Conservation (phyloP, 2,329 filamentous ascomycete genomes). For the Drechslerella coelobrocha region DNA sequence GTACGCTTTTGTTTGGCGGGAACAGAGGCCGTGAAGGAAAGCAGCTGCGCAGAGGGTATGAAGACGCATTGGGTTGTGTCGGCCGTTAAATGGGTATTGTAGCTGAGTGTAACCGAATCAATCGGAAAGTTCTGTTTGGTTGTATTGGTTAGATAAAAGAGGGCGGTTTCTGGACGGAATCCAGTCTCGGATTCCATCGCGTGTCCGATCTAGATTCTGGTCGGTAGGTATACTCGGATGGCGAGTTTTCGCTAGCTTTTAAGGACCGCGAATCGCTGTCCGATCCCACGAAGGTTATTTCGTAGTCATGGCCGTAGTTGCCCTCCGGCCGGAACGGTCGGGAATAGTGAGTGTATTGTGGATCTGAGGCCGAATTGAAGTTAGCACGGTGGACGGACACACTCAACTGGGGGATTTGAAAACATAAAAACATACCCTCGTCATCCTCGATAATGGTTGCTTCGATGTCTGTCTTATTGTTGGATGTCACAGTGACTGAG, state of each 20-base stretch:
- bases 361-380: constrained; percentile 10
- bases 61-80: not conserved
- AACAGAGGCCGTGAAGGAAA: not conserved
- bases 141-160: constrained; percentile 41
- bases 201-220: constrained; percentile 44
- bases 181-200: constrained; percentile 39
- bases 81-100: constrained; percentile 1
- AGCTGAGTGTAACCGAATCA: not conserved
- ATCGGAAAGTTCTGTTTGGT: not conserved
- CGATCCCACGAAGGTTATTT: constrained; percentile 39
- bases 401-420: too few species aligned
- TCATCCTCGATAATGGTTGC: constrained; percentile 47
- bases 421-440: constrained; percentile 40
- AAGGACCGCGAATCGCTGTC: constrained; percentile 46
- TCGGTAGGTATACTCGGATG: constrained; percentile 40
- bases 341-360: constrained; percentile 41
- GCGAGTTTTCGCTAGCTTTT: constrained; percentile 41
- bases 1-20: constrained; percentile 1
- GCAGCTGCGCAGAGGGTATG: constrained; percentile 4
- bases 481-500: constrained; percentile 41
- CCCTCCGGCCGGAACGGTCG: constrained; percentile 36
- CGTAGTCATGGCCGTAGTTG: constrained; percentile 41
- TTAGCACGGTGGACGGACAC: too few species aligned
- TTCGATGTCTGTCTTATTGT: constrained; percentile 44
- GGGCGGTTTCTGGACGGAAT: constrained; percentile 38